Percentiles rank a stretch among this genome's conserved stretches.
These are phyloP conservation scores for Effrenium voratum DNA, from an alignment of 73 alveolate genomes.

Conservation along the genomic window DNA sequence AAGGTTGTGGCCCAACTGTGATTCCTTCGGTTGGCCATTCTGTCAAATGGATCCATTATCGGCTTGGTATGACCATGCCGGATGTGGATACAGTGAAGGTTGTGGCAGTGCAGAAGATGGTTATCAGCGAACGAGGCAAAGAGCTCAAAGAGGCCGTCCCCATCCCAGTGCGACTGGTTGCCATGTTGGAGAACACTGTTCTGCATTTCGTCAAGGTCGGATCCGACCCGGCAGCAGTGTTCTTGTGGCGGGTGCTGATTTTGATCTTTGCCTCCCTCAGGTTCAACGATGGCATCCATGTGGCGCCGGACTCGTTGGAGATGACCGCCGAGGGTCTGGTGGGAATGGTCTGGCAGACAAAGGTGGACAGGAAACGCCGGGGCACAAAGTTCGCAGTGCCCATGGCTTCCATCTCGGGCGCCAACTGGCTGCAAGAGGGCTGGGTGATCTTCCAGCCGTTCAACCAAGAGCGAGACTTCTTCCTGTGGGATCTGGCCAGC, in stretches of 20 bases:
- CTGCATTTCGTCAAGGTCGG: neutral
- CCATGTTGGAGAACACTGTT: neutral
- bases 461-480: neutral
- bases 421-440: neutral
- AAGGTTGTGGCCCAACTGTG: constrained; percentile 46
- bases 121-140: constrained; percentile 5
- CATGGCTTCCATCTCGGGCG: neutral
- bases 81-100: neutral
- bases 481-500: neutral
- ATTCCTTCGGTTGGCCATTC: neutral
- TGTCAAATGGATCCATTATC: neutral
- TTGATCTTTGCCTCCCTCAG: constrained; percentile 24
- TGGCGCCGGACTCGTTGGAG: neutral
- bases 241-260: neutral
- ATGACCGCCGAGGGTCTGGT: neutral
- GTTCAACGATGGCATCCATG: constrained; percentile 17
- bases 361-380: constrained; percentile 7
- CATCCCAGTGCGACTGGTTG: neutral
- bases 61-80: neutral
- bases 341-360: constrained; percentile 63
- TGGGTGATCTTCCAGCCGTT: neutral
- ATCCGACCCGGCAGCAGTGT: neutral
- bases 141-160: constrained; percentile 63
- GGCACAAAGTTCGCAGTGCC: constrained; percentile 22
- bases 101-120: neutral